Base-by-base conservation (phyloP, 2,329 filamentous ascomycete genomes). In the Cytospora chrysosperma region DNA sequence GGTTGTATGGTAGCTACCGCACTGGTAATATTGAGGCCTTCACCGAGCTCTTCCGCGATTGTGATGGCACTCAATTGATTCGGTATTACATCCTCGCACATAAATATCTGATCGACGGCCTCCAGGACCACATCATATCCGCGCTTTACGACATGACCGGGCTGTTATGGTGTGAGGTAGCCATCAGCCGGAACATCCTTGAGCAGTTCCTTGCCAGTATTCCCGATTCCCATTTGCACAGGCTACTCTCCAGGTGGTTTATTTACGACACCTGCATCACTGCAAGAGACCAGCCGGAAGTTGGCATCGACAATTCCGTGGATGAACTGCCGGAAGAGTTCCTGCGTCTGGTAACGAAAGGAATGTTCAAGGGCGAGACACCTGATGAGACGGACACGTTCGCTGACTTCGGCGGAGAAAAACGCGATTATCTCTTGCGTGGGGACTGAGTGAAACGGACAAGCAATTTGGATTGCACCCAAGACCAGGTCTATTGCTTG, bases 1-100 rank as follows among this genome's bases (percentile, higher is more conserved):
- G 71, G 37, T 61, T 76, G 0, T 76, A 75, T 60, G 70, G 19
- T 2, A 15, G 6, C 12, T 12, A 10, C 30, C 12, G 30, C 15
- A 2, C 32, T 17, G n/a, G 17, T 37, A 4, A 15, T 5, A 1
- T 10, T 28, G n/a, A 21, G 15, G 27, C n/a, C n/a, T n/a, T n/a
- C n/a, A n/a, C n/a, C n/a, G n/a, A n/a, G n/a, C n/a, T n/a, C n/a
- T n/a, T n/a, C n/a, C n/a, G n/a, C n/a, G n/a, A n/a, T n/a, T n/a
- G n/a, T n/a, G n/a, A n/a, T n/a, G n/a, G n/a, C n/a, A n/a, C 32
- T 21, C 28, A 37, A n/a, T 9, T 13, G 21, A 5, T 62, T 28
- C 26, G 49, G 19, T 21, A 49, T 24, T 63, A 63, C 50, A 40
- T 19, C 7, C 43, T 59, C 32, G 55, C 61, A 13, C 27, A 47